Evolutionary conservation across 2,329 filamentous ascomycete species (phyloP), one percentile per base, ranked within the genome.

Genomic region (Epicoccum sorghinum): DNA sequence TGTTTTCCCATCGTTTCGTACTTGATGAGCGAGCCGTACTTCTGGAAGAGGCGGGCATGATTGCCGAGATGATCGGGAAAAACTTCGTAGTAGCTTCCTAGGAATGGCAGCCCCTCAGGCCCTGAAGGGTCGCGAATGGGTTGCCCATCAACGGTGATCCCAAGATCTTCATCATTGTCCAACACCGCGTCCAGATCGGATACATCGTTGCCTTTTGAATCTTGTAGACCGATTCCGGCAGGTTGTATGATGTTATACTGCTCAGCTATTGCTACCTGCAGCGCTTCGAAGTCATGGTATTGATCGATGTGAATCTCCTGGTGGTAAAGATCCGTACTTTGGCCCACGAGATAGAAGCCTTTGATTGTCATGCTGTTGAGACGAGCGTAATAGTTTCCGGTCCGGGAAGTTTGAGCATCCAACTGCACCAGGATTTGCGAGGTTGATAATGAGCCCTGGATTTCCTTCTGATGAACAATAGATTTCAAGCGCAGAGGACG

Each of bases 91-190:
- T 67, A 74, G 55, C 68, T 75, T 14, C 75, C 75, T 7, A 74
- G 65, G 29, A 70, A 65, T 0, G 75, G 75, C 6, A 75, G 62
- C 7, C 70, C 69, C 23, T 57, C 57, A 18, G 75, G 82, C 1
- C 74, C 77, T 2, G 66, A 68, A 2, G 64, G 56, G 2, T 79
- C 73, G 1, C 78, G 79, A 7, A 84, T 78, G 2, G 58, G 47
- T 30, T 80, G 75, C 18, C 81, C 80, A 52, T 83, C 81, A 13
- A 84, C 75, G 4, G 75, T 78, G 57, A 83, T 74, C 49, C 57
- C 63, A 29, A 73, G 59, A 7, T 68, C 52, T 24, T 47, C 55
- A 14, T 57, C 30, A 23, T 9, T 29, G 24, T 60, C 58, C 5
- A 60, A 25, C 1, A 60, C 52, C 13, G 52, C 58, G 13, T 60